These are phyloP conservation scores for Pyrenochaeta sp. DNA, from an alignment of 2,329 filamentous ascomycete species.

Conservation along the genomic window DNA sequence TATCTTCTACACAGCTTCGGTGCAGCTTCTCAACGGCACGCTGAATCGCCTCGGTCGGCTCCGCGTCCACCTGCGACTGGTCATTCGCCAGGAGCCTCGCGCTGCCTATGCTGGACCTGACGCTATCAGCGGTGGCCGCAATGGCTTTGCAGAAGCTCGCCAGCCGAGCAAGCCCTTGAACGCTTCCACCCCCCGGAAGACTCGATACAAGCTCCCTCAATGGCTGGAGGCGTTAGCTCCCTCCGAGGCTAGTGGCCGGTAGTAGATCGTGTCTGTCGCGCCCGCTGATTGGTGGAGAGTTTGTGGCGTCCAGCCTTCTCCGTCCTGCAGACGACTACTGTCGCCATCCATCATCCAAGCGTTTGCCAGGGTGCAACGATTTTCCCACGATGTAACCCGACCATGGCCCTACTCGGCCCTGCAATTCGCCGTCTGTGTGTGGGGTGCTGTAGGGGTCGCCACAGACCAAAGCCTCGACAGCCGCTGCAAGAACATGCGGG, in stretches of 20 bases:
- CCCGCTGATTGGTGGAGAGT: conserved; percentile 36
- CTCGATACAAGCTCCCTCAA: conserved; percentile 30
- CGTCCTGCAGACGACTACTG: conserved; percentile 43
- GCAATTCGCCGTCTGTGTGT: conserved; percentile 47
- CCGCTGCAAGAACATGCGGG: conserved; percentile 46
- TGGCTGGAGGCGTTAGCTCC: conserved; percentile 37
- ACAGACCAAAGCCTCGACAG: conserved; percentile 45
- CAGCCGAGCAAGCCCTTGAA: conserved; percentile 36
- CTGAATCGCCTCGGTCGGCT: conserved; percentile 45
- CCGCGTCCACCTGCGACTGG: conserved; percentile 27
- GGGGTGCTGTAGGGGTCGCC: conserved; percentile 46
- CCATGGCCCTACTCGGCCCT: conserved; percentile 35
- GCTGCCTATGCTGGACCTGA: conserved; percentile 31
- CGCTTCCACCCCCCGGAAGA: conserved; percentile 24
- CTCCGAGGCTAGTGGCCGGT: conserved; percentile 47
- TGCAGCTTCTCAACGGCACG: conserved; percentile 42
- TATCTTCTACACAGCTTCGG: conserved; percentile 48
- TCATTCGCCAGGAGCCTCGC: conserved; percentile 31
- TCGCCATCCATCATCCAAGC: conserved; percentile 38
- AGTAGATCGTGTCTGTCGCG: conserved; percentile 36
- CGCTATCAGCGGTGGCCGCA: conserved; percentile 35
- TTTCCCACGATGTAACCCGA: conserved; percentile 49
- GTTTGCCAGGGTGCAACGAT: conserved; percentile 31
- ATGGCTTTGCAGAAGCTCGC: conserved; percentile 35
- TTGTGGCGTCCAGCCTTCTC: conserved; percentile 46